These are phyloP conservation scores for Pachysandra terminalis DNA, from an alignment of 164 flowering plant species.

Conservation along the genomic window DNA sequence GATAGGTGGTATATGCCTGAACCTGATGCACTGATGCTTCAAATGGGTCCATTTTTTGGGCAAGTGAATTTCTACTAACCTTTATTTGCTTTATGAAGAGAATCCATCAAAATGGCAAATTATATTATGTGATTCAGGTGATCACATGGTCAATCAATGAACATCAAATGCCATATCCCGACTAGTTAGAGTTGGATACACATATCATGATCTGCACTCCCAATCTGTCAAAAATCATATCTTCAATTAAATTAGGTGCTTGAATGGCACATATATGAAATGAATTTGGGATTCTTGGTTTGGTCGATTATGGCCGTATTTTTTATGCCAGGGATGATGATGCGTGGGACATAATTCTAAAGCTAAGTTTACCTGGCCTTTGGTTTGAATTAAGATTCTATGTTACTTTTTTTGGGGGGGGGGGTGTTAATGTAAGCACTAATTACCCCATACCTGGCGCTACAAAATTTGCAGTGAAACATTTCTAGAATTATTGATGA, in stretches of 20 bases:
- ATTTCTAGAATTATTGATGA: background rate
- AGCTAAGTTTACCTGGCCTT: background rate
- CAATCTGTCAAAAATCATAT: no score
- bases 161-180: no score
- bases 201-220: no score
- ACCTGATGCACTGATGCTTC: no score
- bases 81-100: no score
- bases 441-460: background rate
- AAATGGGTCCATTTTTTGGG: background rate
- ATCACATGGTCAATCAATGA: background rate
- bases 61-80: background rate
- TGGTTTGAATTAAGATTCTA: background rate
- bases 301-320: background rate
- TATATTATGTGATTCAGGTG: background rate
- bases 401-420: no score
- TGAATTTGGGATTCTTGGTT: background rate
- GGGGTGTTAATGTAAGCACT: no score
- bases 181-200: no score
- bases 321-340: background rate
- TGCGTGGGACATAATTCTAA: background rate
- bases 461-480: background rate
- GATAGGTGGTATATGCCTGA: background rate
- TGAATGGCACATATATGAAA: no score
- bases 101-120: background rate
- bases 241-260: no score